Evolutionary conservation across 2,329 filamentous ascomycete species (phyloP).

Genomic region (Cyanodermella asteris): DNA sequence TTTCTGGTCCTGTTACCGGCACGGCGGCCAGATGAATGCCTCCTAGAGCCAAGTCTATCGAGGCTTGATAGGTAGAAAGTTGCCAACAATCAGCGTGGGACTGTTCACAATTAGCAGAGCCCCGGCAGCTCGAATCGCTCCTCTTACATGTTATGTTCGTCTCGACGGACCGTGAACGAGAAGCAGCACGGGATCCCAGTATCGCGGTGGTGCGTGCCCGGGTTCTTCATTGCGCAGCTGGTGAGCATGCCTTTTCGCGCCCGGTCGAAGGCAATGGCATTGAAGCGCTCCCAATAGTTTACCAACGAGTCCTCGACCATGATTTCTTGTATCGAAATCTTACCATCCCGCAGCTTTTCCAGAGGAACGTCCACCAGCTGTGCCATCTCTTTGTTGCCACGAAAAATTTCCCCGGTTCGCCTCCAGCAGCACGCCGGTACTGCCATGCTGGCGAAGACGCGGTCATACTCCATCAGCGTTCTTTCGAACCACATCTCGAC

Average conservation of each 20-base stretch:
- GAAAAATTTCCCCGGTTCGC: constrained; percentile 87
- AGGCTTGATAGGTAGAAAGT: constrained; percentile 80
- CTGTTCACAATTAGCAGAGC: constrained; percentile 23
- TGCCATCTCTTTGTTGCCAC: constrained; percentile 97
- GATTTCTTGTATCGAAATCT: constrained; percentile 86
- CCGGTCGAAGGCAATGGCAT: constrained; percentile 87
- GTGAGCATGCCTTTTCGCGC: constrained; percentile 89
- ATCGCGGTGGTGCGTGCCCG: constrained; percentile 43
- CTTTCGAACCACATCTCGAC: constrained; percentile 99
- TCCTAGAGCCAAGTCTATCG: too few species aligned
- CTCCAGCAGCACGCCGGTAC: constrained; percentile 96
- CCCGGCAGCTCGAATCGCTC: constrained; percentile 4
- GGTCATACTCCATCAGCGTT: constrained; percentile 91
- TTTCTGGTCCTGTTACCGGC: too few species aligned
- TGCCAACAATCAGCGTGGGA: constrained; percentile 84
- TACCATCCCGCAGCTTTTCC: constrained; percentile 75
- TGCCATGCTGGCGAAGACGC: constrained; percentile 96
- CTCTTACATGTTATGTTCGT: constrained; percentile 86
- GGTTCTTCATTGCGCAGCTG: constrained; percentile 75
- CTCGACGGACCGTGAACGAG: constrained; percentile 85
- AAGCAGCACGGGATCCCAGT: constrained; percentile 82
- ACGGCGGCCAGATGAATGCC: too few species aligned
- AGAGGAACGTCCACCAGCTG: constrained; percentile 86
- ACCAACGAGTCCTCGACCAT: constrained; percentile 87
- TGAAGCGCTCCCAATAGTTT: constrained; percentile 97